A percentile compares a stretch with the other conserved stretches of the same genome.
Conservation (phyloP, 441 rosid genomes). For the Metrosideros polymorpha region DNA sequence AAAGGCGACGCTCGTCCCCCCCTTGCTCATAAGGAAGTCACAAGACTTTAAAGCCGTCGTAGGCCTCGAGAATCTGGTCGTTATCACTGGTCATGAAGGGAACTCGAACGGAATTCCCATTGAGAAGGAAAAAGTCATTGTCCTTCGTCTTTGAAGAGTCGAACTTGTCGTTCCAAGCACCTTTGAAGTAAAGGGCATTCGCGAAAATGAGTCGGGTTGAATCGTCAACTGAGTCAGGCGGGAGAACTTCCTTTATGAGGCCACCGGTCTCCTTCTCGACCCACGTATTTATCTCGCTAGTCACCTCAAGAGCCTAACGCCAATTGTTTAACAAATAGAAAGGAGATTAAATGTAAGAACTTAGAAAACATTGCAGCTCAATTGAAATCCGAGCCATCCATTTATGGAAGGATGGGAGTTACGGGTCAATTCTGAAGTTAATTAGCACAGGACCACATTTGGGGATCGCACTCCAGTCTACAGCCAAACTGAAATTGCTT, state of each 20-base stretch:
- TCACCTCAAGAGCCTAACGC: constrained; percentile 66
- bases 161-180: constrained; percentile 67
- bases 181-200: constrained; percentile 80
- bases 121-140: constrained; percentile 49
- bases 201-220: constrained; percentile 51
- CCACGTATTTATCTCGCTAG: constrained; percentile 58
- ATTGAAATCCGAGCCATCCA: no score
- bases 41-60: constrained; percentile 62
- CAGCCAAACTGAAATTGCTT: neutral
- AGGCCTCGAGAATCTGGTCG: constrained; percentile 36
- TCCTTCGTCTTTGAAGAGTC: constrained; percentile 45
- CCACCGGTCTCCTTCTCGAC: constrained; percentile 62
- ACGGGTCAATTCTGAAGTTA: no score
- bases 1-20: constrained; percentile 42
- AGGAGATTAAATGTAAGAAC: no score
- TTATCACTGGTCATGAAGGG: constrained; percentile 72
- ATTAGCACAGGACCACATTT: no score
- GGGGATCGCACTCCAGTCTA: neutral
- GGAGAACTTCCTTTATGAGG: constrained; percentile 59
- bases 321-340: no score
- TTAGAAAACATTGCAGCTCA: no score
- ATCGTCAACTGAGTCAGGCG: constrained; percentile 45
- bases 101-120: constrained; percentile 38
- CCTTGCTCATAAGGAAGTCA: constrained; percentile 74
- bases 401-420: no score